Evolutionary conservation across 2,329 filamentous ascomycete species (phyloP).

Genomic region (Leptographium galeiforme): DNA sequence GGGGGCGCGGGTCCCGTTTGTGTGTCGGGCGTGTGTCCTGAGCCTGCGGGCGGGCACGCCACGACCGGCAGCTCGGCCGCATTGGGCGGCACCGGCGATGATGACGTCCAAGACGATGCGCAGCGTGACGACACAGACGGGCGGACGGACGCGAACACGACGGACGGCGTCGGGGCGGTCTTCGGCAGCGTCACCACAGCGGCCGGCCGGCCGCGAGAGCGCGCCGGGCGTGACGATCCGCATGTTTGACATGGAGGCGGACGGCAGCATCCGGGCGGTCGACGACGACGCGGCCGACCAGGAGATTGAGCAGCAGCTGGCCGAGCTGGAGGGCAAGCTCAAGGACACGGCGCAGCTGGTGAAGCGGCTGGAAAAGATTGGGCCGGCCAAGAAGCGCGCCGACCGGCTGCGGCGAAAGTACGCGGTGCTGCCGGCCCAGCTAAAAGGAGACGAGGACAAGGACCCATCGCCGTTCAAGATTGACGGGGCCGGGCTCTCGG

Average conservation of each 20-base stretch:
- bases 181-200: neutral
- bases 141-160: neutral
- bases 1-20: slow-evolving; percentile 7
- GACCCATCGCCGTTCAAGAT: neutral
- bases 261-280: slow-evolving; percentile 25
- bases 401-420: slow-evolving; percentile 6
- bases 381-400: slow-evolving; percentile 1
- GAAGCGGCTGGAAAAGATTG: slow-evolving; percentile 13
- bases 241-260: slow-evolving; percentile 34
- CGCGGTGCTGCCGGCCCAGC: slow-evolving; percentile 7
- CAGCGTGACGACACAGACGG: neutral
- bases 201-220: neutral
- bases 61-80: neutral
- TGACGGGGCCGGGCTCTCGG: slow-evolving; percentile 6
- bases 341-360: slow-evolving; percentile 14
- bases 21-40: slow-evolving; percentile 13
- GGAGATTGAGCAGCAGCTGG: slow-evolving; percentile 24
- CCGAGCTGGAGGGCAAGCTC: slow-evolving; percentile 20
- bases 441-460: slow-evolving; percentile 15
- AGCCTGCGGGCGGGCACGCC: slow-evolving; percentile 4
- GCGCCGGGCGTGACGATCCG: slow-evolving; percentile 19
- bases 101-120: neutral
- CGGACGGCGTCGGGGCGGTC: neutral
- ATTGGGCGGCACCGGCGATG: neutral
- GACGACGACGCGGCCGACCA: slow-evolving; percentile 23